Percentiles rank a stretch among this genome's conserved stretches.
phyloP scores from a whole-genome alignment of 202 grass and related monocot genomes.

The Carex sylvatica region DNA sequence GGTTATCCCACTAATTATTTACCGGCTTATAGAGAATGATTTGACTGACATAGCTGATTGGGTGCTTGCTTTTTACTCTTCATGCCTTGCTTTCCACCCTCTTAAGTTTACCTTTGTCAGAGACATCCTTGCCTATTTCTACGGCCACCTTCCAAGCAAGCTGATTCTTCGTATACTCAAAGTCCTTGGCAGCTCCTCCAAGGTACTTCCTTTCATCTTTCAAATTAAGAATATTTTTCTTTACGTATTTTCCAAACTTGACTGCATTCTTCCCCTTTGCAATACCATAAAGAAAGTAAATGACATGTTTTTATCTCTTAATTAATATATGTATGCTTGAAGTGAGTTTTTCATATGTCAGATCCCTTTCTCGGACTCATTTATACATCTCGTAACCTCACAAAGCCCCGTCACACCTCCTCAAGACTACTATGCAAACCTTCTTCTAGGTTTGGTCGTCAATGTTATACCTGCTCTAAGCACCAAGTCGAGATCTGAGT shows the following conservation, averaged over 20 bases:
- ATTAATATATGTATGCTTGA: not conserved
- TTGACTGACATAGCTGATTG: conserved; percentile 75
- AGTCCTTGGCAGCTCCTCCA: conserved; percentile 62
- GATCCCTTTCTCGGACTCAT: conserved; percentile 89
- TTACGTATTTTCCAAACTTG: not conserved
- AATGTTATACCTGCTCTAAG: conserved; percentile 95
- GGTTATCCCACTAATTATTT: conserved; percentile 89
- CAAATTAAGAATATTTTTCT: not conserved
- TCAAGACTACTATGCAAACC: conserved; percentile 89
- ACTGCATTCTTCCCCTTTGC: not conserved
- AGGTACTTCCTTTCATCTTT: conserved; percentile 59
- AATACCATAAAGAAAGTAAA: not conserved
- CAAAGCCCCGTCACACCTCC: conserved; percentile 66
- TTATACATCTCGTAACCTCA: conserved; percentile 59
- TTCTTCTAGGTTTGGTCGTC: conserved; percentile 85
- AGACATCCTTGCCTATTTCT: conserved; percentile 98
- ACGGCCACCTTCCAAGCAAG: conserved; percentile 83
- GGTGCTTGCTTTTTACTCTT: conserved; percentile 80
- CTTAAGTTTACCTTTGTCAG: conserved; percentile 94
- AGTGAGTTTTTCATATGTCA: conserved; percentile 34
- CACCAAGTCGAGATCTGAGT: conserved; percentile 75
- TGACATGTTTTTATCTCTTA: not conserved
- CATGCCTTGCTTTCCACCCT: conserved; percentile 82
- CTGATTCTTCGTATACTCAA: conserved; percentile 81
- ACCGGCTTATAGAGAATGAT: conserved; percentile 95